A percentile compares a stretch with the other conserved stretches of the same genome.
Evolutionary conservation across 148 eudicot species (phyloP).

Genomic region (Hydrangea macrophylla): DNA sequence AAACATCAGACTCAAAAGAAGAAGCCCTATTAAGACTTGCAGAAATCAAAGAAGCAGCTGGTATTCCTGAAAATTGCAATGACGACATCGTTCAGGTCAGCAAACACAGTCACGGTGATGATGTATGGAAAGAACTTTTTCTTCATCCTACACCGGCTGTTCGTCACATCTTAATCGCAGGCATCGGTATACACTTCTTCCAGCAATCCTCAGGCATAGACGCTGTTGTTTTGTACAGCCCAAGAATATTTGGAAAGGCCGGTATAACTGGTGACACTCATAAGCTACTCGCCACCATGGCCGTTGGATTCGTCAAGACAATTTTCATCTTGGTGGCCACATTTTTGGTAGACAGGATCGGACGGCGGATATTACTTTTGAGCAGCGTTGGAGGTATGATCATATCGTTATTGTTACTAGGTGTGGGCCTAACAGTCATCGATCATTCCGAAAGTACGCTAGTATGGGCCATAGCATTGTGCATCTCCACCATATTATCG

Average conservation of each 20-base stretch:
- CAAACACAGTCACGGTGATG: slow-evolving; percentile 25
- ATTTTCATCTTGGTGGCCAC: slow-evolving; percentile 39
- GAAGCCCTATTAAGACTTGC: slow-evolving; percentile 33
- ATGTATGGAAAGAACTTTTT: slow-evolving; percentile 40
- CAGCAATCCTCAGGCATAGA: slow-evolving; percentile 51
- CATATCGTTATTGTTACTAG: slow-evolving; percentile 16
- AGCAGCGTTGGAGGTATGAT: slow-evolving; percentile 27
- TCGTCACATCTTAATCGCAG: slow-evolving; percentile 36
- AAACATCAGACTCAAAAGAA: slow-evolving; percentile 36
- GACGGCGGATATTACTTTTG: slow-evolving; percentile 35
- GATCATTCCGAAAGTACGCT: slow-evolving; percentile 17
- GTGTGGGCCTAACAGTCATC: slow-evolving; percentile 21
- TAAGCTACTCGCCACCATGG: slow-evolving; percentile 31
- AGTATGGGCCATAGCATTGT: slow-evolving; percentile 32
- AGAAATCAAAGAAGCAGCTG: slow-evolving; percentile 52
- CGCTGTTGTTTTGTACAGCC: slow-evolving; percentile 51
- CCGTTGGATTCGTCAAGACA: slow-evolving; percentile 38
- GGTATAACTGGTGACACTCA: slow-evolving; percentile 26
- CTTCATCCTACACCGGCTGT: slow-evolving; percentile 40
- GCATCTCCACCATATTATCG: slow-evolving; percentile 18
- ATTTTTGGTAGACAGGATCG: slow-evolving; percentile 29
- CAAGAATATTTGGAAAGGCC: slow-evolving; percentile 42
- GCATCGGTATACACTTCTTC: slow-evolving; percentile 49
- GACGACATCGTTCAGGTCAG: slow-evolving; percentile 31
- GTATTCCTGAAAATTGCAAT: slow-evolving; percentile 30